Evolutionary conservation across 2,329 filamentous ascomycete genomes (phyloP).

Genomic region (Botrytis fabae): DNA sequence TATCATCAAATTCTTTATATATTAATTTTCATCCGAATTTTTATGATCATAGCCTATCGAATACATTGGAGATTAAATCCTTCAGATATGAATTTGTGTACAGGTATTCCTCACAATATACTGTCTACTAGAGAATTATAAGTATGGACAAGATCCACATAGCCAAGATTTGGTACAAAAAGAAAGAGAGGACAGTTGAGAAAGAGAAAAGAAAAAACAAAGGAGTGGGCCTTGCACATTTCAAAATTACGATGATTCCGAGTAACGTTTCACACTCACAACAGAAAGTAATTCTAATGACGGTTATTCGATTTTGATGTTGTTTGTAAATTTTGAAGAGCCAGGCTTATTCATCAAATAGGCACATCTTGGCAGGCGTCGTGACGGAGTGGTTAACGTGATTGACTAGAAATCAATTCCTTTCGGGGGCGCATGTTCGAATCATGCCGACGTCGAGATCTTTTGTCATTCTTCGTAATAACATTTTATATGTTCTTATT

Average conservation of each 20-base stretch:
- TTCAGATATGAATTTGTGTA: not conserved
- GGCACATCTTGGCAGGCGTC: not conserved
- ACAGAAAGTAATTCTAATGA: not conserved
- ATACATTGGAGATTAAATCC: not conserved
- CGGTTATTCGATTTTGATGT: too few species aligned
- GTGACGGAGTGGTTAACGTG: slow-evolving; percentile 21
- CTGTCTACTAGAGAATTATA: not conserved
- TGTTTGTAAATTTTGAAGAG: accelerated
- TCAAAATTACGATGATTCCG: not conserved
- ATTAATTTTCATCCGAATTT: not conserved
- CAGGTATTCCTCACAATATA: not conserved
- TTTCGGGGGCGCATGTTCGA: slow-evolving; percentile 20
- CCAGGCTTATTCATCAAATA: accelerated
- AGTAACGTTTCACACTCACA: not conserved
- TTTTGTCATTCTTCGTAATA: accelerated
- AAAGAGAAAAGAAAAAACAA: not conserved
- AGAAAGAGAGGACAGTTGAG: not conserved
- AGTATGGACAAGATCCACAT: not conserved
- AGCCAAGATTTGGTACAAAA: not conserved
- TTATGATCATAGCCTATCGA: not conserved
- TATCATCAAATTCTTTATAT: not conserved
- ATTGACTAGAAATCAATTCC: slow-evolving; percentile 21
- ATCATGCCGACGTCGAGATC: not conserved
- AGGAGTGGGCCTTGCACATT: not conserved
- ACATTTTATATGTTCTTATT: accelerated